Conservation (phyloP, 495 filamentous ascomycete genomes). For the Bathelium albidoporum region DNA sequence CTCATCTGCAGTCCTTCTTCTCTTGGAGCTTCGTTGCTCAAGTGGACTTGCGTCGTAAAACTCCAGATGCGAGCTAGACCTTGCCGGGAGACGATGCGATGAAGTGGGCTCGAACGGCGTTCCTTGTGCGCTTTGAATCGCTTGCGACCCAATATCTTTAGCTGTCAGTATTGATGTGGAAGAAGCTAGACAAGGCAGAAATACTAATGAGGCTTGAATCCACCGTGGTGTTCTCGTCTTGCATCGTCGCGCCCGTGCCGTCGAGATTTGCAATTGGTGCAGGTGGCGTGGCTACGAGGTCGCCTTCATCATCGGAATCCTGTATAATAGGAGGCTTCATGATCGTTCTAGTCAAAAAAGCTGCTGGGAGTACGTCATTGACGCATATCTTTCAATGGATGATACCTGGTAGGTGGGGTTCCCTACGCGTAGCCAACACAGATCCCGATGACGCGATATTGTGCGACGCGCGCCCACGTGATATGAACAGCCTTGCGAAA, state of each 20-base stretch:
- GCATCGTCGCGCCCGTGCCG: background rate
- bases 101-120: background rate
- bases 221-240: background rate
- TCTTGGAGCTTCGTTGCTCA: background rate
- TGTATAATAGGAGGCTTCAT: slow-evolving; percentile 9
- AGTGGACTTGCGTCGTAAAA: background rate
- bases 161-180: background rate
- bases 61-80: background rate
- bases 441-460: no score
- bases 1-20: background rate
- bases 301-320: slow-evolving; percentile 21
- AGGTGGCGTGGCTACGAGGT: slow-evolving; percentile 9
- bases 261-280: background rate
- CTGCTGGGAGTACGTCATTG: background rate
- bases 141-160: background rate
- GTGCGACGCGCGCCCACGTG: no score
- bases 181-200: background rate
- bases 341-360: background rate
- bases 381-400: background rate
- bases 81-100: background rate
- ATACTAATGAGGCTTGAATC: background rate
- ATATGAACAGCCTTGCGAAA: no score
- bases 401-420: background rate
- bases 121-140: background rate
- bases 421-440: no score